A percentile compares a stretch with the other conserved stretches of the same genome.
These are phyloP conservation scores for Pythium sp. DNA, from an alignment of 352 stramenopile genomes.

Conservation along the genomic window DNA sequence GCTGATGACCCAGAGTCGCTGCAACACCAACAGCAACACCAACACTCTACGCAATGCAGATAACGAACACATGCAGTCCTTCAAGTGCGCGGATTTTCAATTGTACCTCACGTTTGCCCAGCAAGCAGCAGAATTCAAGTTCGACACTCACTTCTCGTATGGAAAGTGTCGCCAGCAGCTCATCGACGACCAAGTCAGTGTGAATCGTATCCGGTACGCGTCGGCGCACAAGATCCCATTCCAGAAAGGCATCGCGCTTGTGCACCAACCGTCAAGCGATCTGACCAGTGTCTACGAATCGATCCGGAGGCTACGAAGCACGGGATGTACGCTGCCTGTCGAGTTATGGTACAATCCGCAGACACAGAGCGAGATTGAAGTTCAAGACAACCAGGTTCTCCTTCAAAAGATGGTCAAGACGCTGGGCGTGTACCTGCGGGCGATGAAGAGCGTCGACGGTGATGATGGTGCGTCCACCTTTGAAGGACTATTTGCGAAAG, in stretches of 20 bases:
- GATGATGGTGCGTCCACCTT: constrained; percentile 30
- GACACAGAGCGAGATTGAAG: constrained; percentile 24
- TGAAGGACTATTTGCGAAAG: constrained; percentile 40
- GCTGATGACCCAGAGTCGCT: background rate
- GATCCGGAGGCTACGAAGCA: constrained; percentile 27
- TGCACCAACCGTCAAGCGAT: constrained; percentile 32
- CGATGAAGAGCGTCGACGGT: constrained; percentile 25
- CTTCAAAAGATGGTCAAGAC: constrained; percentile 26
- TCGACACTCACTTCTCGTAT: constrained; percentile 34
- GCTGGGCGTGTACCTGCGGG: constrained; percentile 43
- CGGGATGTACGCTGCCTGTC: constrained; percentile 41
- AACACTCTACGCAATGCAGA: background rate
- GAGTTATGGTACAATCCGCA: constrained; percentile 60
- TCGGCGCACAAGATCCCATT: constrained; percentile 26
- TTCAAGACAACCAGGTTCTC: constrained; percentile 22
- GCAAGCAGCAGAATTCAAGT: constrained; percentile 32
- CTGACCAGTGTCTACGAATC: constrained; percentile 41
- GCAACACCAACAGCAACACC: background rate
- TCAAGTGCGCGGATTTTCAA: constrained; percentile 38
- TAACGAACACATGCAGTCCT: background rate
- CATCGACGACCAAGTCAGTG: constrained; percentile 18
- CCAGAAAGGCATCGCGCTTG: constrained; percentile 36
- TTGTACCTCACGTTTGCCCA: constrained; percentile 31
- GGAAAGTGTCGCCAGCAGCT: constrained; percentile 24
- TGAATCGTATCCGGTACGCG: constrained; percentile 10